phyloP scores from a whole-genome alignment of 306 rosid genomes.

The Rubus idaeus region DNA sequence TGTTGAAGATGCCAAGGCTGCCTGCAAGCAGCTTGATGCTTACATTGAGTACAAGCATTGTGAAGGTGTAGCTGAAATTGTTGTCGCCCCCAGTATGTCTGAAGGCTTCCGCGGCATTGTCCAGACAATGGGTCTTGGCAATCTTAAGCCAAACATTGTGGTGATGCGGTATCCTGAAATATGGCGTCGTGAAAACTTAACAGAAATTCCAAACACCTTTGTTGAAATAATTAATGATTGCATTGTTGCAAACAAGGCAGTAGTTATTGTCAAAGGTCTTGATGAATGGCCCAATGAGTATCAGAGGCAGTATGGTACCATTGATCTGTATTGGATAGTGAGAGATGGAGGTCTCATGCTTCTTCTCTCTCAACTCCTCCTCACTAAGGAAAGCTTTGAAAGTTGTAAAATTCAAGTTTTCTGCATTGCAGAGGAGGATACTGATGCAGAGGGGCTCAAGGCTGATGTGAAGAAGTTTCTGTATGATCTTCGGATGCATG shows the following conservation, averaged over 20 bases:
- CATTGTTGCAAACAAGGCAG: conserved; percentile 97
- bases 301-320: conserved; percentile 95
- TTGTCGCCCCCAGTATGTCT: conserved; percentile 92
- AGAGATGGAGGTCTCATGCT: conserved; percentile 99
- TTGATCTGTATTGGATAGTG: conserved; percentile 97
- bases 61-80: conserved; percentile 99
- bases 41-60: conserved; percentile 95
- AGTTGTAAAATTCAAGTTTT: conserved; percentile 97
- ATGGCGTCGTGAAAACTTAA: conserved; percentile 97
- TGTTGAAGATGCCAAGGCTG: conserved; percentile 90
- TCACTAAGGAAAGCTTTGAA: conserved; percentile 88
- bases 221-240: conserved; percentile 92
- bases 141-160: conserved; percentile 95
- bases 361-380: conserved; percentile 96
- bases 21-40: conserved; percentile 89
- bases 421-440: conserved; percentile 96
- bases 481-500: conserved; percentile 97
- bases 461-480: conserved; percentile 94
- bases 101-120: conserved; percentile 94
- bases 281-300: conserved; percentile 98
- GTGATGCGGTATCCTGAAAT: conserved; percentile 99
- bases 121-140: conserved; percentile 99
- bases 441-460: conserved; percentile 88
- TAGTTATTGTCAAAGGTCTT: conserved; percentile 93
- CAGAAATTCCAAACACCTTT: conserved; percentile 87